Evolutionary conservation across 441 rosid genomes (phyloP), one percentile per base, ranked within the genome.

Genomic region (Hypseocharis bilobata): DNA sequence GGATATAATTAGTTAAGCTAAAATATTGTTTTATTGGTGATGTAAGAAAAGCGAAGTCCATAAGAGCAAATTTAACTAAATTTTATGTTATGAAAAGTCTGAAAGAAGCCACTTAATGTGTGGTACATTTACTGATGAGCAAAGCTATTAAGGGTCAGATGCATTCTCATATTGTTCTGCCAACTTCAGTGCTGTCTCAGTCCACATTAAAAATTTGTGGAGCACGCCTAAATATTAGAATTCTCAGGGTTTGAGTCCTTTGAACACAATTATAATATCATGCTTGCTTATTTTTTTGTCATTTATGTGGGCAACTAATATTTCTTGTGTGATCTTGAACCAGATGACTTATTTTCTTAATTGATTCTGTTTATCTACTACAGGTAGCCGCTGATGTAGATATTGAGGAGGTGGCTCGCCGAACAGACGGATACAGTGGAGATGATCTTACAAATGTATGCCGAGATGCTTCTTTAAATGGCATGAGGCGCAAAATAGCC

Each of bases 401-500:
- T 74, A 85, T 89, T 3, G 97, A 93, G 65, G 96, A 87, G 27
- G 99, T 91, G 72, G 96, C 99, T 66, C 81, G 86, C 51, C 79
- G 85, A 74, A 89, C 97, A n/a, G 94, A 91, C 0, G 97, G 99
- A 70, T 91, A 93, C 77, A 93, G 96, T 81, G 99, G 99, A 73
- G 97, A 93, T 44, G 99, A 93, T 83, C 93, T 93, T 64, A 91
- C 99, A 2, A 93, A 91, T 57, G 96, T 93, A 64, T 93, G 99
- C 64, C 84, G 97, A 8, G 99, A 93, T 68, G 99, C 99, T 62
- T 93, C 99, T 54, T 80, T 93, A 78, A 91, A 93, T 60, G 97
- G 99, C 40, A 93, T 93, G 97, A 89, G 99, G 79, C 93, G 97
- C 28, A 93, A 93, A 79, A 93, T 93, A 76, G 97, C 96, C 0